Conservation (phyloP, 257 asterid genomes). For the Sherardia arvensis region DNA sequence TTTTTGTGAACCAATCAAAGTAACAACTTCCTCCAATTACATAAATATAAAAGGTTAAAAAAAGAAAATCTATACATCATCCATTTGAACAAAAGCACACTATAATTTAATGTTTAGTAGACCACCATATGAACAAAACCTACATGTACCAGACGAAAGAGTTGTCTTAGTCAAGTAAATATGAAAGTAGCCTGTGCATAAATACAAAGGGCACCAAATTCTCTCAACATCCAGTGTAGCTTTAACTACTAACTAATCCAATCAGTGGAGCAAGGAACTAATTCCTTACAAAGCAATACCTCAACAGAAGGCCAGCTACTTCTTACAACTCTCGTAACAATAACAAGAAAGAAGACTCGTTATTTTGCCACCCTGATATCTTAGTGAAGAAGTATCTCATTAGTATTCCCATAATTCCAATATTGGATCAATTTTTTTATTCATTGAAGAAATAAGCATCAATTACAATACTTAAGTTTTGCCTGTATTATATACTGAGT, state of each 20-base stretch:
- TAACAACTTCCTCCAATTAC: background rate
- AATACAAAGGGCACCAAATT: background rate
- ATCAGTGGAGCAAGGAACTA: background rate
- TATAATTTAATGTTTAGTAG: too few relatives aligned
- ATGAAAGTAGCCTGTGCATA: background rate
- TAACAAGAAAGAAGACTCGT: background rate
- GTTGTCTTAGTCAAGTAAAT: background rate
- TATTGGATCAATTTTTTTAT: background rate
- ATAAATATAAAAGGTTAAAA: too few relatives aligned
- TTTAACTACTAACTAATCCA: background rate
- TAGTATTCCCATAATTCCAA: background rate
- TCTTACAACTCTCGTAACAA: background rate
- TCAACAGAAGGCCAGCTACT: background rate
- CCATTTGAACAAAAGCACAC: too few relatives aligned
- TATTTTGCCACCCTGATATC: background rate
- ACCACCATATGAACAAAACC: too few relatives aligned
- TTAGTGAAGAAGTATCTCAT: background rate
- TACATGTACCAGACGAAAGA: too few relatives aligned
- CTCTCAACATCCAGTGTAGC: background rate
- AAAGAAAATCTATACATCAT: too few relatives aligned
- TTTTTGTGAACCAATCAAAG: background rate
- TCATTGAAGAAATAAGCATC: background rate
- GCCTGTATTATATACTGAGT: background rate
- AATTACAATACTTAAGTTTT: background rate
- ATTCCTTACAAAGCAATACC: background rate